A percentile compares a stretch with the other conserved stretches of the same genome.
Evolutionary conservation across 208 protist species (phyloP).

Genomic region (Crithidia expoeki): DNA sequence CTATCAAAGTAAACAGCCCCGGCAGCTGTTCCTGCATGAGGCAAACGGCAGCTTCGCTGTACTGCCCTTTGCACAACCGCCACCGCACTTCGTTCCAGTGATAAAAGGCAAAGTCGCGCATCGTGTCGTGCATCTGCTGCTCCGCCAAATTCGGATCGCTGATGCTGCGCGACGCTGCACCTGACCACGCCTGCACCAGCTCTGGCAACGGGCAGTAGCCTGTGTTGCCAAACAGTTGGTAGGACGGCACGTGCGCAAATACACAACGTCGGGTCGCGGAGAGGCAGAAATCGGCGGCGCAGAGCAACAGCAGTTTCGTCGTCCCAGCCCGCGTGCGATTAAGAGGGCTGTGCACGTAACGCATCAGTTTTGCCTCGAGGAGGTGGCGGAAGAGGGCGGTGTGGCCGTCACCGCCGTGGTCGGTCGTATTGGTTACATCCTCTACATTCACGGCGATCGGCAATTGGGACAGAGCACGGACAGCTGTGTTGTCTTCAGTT

Average conservation of each 20-base stretch:
- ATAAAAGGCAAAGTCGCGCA: conserved; percentile 25
- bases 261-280: conserved; percentile 22
- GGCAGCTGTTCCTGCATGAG: conserved; percentile 27
- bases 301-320: conserved; percentile 34
- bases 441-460: conserved; percentile 8
- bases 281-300: conserved; percentile 25
- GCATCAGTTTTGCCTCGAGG: conserved; percentile 47
- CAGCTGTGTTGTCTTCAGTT: neutral
- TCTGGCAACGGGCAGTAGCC: conserved; percentile 65
- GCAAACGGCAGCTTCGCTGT: conserved; percentile 11
- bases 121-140: conserved; percentile 12
- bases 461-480: neutral
- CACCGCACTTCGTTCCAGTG: conserved; percentile 36
- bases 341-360: conserved; percentile 27
- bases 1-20: conserved; percentile 21
- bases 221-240: conserved; percentile 57
- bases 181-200: conserved; percentile 53
- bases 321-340: conserved; percentile 26
- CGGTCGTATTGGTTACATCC: neutral
- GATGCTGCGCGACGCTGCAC: conserved; percentile 22
- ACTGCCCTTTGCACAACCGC: conserved; percentile 29
- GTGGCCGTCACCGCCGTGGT: conserved; percentile 45
- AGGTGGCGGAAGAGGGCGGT: conserved; percentile 54
- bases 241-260: conserved; percentile 49
- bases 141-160: neutral